Base-by-base conservation (phyloP, 257 asterid species). In the Scutellaria baicalensis region DNA sequence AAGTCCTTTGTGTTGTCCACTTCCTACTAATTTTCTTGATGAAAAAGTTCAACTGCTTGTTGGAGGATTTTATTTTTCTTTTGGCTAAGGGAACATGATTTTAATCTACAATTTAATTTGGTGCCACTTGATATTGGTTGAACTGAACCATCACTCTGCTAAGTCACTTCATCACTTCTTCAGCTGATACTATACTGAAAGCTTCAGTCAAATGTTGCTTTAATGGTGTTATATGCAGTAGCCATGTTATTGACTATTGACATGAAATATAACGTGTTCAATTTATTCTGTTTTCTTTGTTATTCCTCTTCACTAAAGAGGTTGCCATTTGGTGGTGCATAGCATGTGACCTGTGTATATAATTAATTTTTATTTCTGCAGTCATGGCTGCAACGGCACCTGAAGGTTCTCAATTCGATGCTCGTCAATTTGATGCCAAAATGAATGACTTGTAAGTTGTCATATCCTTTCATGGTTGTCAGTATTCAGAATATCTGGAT, bases 361-460 rank as follows among this genome's bases (percentile, higher is more conserved):
- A 16, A 31, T 62, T 49, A 10, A 31, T 56, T 66, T 33, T 38
- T 44, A 1, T 59, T 64, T 58, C 0, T 18, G 73, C 73, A 79
- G 83, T 72, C 81, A 83, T 83, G 84, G 76, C 87, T 77, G 85
- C 83, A 69, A 21, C 23, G 61, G 75, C 80, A 31, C 76, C 82
- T 38, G 86, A 82, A 70, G 83, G 88, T 56, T 80, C 88, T 65
- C 85, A 83, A 65, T 80, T 80, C 72, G 88, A 83, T 65, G 68
- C 78, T 23, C 75, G 72, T 51, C 85, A 83, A 18, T 83, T 38
- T 64, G 87, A 83, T 52, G 44, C 79, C 43, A 83, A 80, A 58
- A 80, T 83, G 87, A 77, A 36, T 31, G 85, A 83, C 60, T 42
- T 80, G 88, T 82, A 72, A 69, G 81, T 60, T 59, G 11, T 9